These are phyloP conservation scores for Hyaloscypha bicolor DNA, from an alignment of 495 filamentous ascomycete species.

Conservation along the genomic window DNA sequence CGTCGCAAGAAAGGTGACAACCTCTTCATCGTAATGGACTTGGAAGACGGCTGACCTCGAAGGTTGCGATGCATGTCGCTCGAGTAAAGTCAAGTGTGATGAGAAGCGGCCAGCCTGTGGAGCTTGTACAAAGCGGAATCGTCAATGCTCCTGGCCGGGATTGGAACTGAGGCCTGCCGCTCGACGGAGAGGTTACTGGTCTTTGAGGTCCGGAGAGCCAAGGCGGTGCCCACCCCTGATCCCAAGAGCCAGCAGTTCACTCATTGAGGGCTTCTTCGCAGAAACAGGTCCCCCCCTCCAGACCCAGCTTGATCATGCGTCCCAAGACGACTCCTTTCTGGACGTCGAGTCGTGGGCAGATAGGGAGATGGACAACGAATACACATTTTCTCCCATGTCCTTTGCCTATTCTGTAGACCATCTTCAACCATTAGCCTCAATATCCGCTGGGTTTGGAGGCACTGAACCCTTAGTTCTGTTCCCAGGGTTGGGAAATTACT, in stretches of 20 bases:
- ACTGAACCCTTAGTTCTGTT: neutral
- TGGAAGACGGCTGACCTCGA: neutral
- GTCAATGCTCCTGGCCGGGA: slow-evolving; percentile 10
- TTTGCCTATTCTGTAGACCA: neutral
- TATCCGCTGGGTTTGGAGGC: neutral
- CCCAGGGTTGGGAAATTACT: neutral
- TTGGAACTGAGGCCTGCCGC: neutral
- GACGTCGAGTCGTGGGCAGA: neutral
- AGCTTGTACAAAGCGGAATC: neutral
- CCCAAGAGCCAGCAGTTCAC: neutral
- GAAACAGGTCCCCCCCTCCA: neutral
- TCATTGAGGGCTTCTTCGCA: neutral
- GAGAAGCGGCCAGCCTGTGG: slow-evolving; percentile 1
- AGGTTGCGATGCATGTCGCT: slow-evolving; percentile 13
- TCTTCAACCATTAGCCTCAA: neutral
- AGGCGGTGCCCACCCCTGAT: neutral
- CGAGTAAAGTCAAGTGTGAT: slow-evolving; percentile 10
- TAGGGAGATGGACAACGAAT: neutral
- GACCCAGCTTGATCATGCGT: neutral
- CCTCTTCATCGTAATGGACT: neutral
- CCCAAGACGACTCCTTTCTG: neutral
- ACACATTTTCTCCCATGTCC: neutral
- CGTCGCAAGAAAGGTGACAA: neutral
- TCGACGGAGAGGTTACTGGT: neutral
- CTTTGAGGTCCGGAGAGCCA: slow-evolving; percentile 5